Base-by-base conservation (phyloP, 768 basidiomycete genomes). In the Leccinum subtestaceum region DNA sequence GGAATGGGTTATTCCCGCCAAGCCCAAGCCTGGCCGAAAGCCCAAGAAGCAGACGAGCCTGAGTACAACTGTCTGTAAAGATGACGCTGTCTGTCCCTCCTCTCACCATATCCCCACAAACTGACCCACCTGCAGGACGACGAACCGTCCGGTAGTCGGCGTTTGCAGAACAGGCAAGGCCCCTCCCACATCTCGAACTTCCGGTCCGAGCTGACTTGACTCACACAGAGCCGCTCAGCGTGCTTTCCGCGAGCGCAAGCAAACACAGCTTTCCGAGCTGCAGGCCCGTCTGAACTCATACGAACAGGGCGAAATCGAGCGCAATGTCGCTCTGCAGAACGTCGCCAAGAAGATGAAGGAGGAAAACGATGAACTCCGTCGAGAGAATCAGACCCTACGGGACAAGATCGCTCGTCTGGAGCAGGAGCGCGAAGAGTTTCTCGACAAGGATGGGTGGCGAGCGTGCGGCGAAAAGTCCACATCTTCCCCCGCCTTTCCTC, bases 231-330 rank as follows among this genome's bases (percentile, higher is more conserved):
- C 89, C 31, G 92, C 92, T 12, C 93, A 95, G 70, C 87, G 93
- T 38, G 92, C 93, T 12, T 94, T 95, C 74, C 83, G 93, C 51
- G 93, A 94, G 68, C 84, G 93, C 60, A 94, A 91, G 74, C 91
- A 94, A 70, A 86, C 88, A 4, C 92, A 93, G 67, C 86, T 95
- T 36, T 86, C 89, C 9, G 92, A 93, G 62, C 81, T 95, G 36
- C 92, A 95, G 74, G 88, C 91, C 52, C 89, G 91, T 50, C 78
- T 95, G 53, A 86, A 89, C 61, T 83, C 84, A 19, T 94, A 93
- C 65, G 92, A 95, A 70, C 89, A 91, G 69, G 93, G 93, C n/a
- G 92, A 94, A 70, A 85, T 93, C 27, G 89, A 94, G 70, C 85
- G 91, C 57, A 93, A 89, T 67, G 84, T 94, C 52, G 89, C 90